Conservation (phyloP, 1,284 basidiomycete genomes). For the Irpex sp. region DNA sequence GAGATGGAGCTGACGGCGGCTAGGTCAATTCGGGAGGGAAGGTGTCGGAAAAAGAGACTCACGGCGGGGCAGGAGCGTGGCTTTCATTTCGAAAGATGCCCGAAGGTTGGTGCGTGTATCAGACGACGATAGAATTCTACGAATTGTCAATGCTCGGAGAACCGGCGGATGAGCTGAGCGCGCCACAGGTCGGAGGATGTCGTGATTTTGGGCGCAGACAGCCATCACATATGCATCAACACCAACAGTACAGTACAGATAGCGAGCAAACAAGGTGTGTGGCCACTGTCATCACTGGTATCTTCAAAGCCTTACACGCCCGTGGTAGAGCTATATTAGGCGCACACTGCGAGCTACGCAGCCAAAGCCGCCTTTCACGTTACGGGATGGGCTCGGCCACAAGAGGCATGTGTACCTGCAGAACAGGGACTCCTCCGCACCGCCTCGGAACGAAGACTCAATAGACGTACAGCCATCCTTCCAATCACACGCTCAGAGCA, state of each 20-base stretch:
- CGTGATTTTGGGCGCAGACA: background rate
- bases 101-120: conserved; percentile 22
- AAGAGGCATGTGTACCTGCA: background rate
- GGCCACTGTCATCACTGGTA: background rate
- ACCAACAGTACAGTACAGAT: background rate
- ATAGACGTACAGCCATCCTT: background rate
- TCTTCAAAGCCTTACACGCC: background rate
- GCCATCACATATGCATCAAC: background rate
- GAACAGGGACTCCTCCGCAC: background rate
- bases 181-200: background rate
- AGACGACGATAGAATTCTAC: conserved; percentile 20
- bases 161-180: background rate
- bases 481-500: background rate
- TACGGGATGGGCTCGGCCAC: background rate
- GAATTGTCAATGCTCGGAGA: conserved; percentile 10
- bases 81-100: conserved; percentile 8
- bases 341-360: background rate
- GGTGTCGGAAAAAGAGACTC: background rate
- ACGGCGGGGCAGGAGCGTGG: conserved; percentile 9
- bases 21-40: conserved; percentile 2
- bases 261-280: background rate
- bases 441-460: conserved; percentile 1
- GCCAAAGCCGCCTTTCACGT: background rate
- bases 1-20: background rate
- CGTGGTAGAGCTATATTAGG: background rate